Conservation (phyloP, 2,329 filamentous ascomycete genomes). For the Pseudopyrenochaeta lycopersici region DNA sequence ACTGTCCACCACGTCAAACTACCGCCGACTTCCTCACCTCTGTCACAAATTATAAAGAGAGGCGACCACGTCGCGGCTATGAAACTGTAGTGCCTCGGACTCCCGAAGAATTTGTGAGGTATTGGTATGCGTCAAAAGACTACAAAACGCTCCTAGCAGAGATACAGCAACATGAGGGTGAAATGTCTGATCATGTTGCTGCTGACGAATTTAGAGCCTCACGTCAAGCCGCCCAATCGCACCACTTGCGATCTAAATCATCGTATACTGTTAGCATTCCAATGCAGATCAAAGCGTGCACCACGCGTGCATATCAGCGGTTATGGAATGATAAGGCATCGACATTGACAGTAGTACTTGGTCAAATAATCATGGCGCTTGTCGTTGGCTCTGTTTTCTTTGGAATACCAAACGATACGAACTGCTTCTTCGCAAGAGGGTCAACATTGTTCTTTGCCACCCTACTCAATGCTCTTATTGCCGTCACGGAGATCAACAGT, state of each 20-base stretch:
- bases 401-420: constrained; percentile 57
- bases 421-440: constrained; percentile 61
- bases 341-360: constrained; percentile 38
- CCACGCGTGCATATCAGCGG: constrained; percentile 17
- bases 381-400: constrained; percentile 68
- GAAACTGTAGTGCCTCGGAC: constrained; percentile 52
- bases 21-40: constrained; percentile 78
- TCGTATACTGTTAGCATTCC: constrained; percentile 60
- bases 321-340: constrained; percentile 18
- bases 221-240: constrained; percentile 45
- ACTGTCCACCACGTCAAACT: constrained; percentile 62
- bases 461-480: constrained; percentile 64
- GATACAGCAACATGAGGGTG: constrained; percentile 58
- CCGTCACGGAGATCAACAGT: constrained; percentile 58
- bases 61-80: constrained; percentile 47
- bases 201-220: constrained; percentile 49
- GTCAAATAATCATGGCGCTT: constrained; percentile 62
- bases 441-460: constrained; percentile 67
- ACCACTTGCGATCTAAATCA: constrained; percentile 53
- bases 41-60: constrained; percentile 62
- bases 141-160: constrained; percentile 49
- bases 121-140: constrained; percentile 57
- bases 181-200: constrained; percentile 19
- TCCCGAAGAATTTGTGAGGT: constrained; percentile 51
- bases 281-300: constrained; percentile 42